Base-by-base conservation (phyloP, 2,329 filamentous ascomycete genomes). In the Cladosporium velox region DNA sequence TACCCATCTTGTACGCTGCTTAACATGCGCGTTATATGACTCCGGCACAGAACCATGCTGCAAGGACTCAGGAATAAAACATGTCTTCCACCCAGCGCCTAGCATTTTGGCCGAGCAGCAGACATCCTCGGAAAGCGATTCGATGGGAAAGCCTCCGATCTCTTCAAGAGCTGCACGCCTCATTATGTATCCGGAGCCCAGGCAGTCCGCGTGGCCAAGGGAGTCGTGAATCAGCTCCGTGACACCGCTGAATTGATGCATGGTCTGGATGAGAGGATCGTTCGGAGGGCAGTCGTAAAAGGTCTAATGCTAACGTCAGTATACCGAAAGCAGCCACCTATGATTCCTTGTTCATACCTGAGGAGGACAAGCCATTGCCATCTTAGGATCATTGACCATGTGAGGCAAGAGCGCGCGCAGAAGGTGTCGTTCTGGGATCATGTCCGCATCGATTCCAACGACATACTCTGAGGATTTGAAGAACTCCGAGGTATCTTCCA, bases 401-500 rank as follows among this genome's bases (percentile, higher is more conserved):
- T 89, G 87, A 63, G 87, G 85, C 21, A 88, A 75, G 18, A 86
- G 73, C 35, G 85, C 84, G 52, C 86, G 83, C 14, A 89, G 79
- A 85, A 86, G 89, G 58, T 85, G 78, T 60, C 79, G 79, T 73
- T 88, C 86, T 6, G 86, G 85, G 74, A 90, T 89, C 88, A 90
- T 90, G 72, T 90, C 88, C 21, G 87, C 87, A 72, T 90, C 88
- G 34, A 90, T 78, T 44, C 85, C 85, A 24, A 86, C 87, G 73
- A 89, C 73, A 81, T 88, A 70, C 85, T 47, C 41, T 4, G 38
- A 61, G 3, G 59, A 26, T 34, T 49, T 38, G n/a, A 51, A 55
- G 34, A 24, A n/a, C 8, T 86, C 83, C 24, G 87, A 75, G 24
- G 41, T 21, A 47, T 35, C 57, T 30, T 51, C 52, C 26, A 71